Base-by-base conservation (phyloP, 2,329 filamentous ascomycete species). In the Fusarium torulosum region DNA sequence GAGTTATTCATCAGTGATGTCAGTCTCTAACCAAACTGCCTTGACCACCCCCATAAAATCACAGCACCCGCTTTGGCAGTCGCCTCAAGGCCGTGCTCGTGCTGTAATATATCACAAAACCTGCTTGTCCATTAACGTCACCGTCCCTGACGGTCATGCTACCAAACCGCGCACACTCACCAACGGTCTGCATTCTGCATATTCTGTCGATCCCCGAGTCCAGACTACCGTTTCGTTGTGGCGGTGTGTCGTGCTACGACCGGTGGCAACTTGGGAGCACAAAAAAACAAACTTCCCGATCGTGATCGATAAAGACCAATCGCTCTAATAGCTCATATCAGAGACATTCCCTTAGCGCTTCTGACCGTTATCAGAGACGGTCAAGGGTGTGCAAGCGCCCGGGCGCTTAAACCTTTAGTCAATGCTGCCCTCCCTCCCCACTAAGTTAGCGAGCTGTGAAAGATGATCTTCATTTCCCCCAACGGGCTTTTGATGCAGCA, bases 381-480 rank as follows among this genome's bases (percentile, higher is more conserved):
- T 50, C 38, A 20, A 37, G 35, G 41, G 45, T 38, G 45, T 62
- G 46, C 57, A 61, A 66, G 63, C 63, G 63, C 63, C 63, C 31
- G 63, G 59, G 63, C 63, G 63, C 57, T 63, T 67, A 66, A 45
- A 23, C 4, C 23, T 51, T 49, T 49, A 10, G n/a, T 29, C 35
- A 37, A 10, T 37, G 33, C 33, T 37, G 35, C 35, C n/a, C 37
- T 29, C n/a, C 17, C 23, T 50, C 45, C 40, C 55, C 44, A 55
- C 46, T 38, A 19, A 31, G 43, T 49, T 53, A 53, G 40, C 20
- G 31, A 52, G 15, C 29, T 63, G 61, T 45, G 59, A 25, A 53
- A 71, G 69, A 71, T 71, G 68, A 71, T 71, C 68, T 69, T 71
- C 68, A 71, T 71, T 71, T 71, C 57, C 68, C 49, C 65, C 52